Percentiles rank a stretch among this genome's conserved stretches.
Conservation (phyloP, 1,284 basidiomycete genomes). For the Phellopilus nigrolimitatus region DNA sequence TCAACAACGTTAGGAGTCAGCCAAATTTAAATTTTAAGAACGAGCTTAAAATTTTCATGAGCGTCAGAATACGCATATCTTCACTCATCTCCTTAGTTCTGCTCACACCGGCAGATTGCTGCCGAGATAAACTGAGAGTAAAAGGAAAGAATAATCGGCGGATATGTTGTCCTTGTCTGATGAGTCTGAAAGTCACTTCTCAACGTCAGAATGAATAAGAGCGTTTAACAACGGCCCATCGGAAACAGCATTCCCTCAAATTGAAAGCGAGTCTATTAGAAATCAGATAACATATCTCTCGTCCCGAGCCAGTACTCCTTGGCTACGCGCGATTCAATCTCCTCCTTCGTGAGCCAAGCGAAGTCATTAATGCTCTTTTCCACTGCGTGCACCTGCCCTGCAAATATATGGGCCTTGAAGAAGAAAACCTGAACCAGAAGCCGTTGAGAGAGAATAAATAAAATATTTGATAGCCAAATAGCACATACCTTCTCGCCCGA, state of each 20-base stretch:
- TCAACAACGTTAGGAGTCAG: too few species aligned
- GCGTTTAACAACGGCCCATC: too few species aligned
- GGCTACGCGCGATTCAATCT: constrained; percentile 65
- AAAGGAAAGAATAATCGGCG: too few species aligned
- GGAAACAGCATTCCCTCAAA: background rate
- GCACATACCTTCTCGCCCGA: constrained; percentile 18
- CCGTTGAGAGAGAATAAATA: background rate
- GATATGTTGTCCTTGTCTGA: too few species aligned
- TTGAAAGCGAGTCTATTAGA: constrained; percentile 35
- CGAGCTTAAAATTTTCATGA: too few species aligned
- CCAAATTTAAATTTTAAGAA: too few species aligned
- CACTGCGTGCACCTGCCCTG: constrained; percentile 64
- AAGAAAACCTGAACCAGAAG: constrained; percentile 51
- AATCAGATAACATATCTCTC: constrained; percentile 77
- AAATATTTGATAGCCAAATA: background rate
- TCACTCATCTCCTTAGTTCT: too few species aligned
- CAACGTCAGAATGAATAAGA: too few species aligned
- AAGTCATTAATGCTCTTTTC: constrained; percentile 60
- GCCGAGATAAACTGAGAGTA: too few species aligned
- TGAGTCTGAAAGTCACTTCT: too few species aligned
- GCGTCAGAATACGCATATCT: too few species aligned
- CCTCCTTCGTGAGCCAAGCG: constrained; percentile 88
- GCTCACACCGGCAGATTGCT: too few species aligned
- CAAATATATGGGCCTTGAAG: constrained; percentile 80
- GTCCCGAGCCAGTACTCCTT: constrained; percentile 70